These are phyloP conservation scores for Cryptococcus sp. DNA, from an alignment of 1,284 basidiomycete genomes.

Conservation along the genomic window DNA sequence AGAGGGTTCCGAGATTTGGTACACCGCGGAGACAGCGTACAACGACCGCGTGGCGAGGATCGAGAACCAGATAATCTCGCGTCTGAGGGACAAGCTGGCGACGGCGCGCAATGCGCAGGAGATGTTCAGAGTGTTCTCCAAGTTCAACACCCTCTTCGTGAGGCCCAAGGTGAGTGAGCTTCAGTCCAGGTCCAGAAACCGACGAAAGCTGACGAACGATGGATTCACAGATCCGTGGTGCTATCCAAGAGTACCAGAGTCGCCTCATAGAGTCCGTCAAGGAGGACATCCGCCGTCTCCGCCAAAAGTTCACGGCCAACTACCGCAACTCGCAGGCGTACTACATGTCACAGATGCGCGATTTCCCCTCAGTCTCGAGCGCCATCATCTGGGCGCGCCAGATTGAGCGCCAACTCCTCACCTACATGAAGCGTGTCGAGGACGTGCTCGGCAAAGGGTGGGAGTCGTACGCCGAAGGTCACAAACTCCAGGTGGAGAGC, in stretches of 20 bases:
- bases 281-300: slow-evolving; percentile 90
- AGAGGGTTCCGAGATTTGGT: slow-evolving; percentile 99
- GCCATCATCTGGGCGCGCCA: slow-evolving; percentile 98
- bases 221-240: slow-evolving; percentile 72
- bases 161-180: slow-evolving; percentile 75
- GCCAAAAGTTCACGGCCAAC: slow-evolving; percentile 95
- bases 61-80: slow-evolving; percentile 96
- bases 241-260: slow-evolving; percentile 98
- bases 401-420: slow-evolving; percentile 91
- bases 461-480: slow-evolving; percentile 98
- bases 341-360: slow-evolving; percentile 97
- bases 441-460: slow-evolving; percentile 97
- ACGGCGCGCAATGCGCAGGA: slow-evolving; percentile 96
- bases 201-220: neutral
- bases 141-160: slow-evolving; percentile 96
- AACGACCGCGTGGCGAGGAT: slow-evolving; percentile 96
- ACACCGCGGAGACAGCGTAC: slow-evolving; percentile 92
- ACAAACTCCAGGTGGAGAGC: slow-evolving; percentile 89
- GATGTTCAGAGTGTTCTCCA: slow-evolving; percentile 98
- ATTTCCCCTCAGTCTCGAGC: slow-evolving; percentile 92
- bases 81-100: slow-evolving; percentile 85
- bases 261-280: slow-evolving; percentile 97
- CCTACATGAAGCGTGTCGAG: slow-evolving; percentile 99
- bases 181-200: neutral
- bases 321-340: slow-evolving; percentile 93